phyloP scores from a whole-genome alignment of 108 stramenopile genomes.

The Aurantiochytrium sp. region DNA sequence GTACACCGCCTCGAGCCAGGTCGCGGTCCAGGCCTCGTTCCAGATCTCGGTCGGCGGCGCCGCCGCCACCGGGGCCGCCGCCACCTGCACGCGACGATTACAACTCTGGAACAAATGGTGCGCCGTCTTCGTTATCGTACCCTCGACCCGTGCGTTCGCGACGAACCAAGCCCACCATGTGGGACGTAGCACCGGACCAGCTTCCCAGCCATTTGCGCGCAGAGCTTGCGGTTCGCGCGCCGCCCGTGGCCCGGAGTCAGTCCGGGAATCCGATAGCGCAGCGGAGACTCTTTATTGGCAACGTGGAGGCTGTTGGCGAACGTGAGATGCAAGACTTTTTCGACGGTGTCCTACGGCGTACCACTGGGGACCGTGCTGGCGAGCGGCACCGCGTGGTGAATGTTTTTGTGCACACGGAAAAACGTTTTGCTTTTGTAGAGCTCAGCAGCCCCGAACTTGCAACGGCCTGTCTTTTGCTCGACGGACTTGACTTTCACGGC shows the following conservation, averaged over 20 bases:
- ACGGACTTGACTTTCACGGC: conserved; percentile 77
- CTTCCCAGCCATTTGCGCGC: conserved; percentile 17
- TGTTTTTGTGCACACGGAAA: conserved; percentile 85
- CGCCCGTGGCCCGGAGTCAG: not conserved
- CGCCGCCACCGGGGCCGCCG: conserved; percentile 27
- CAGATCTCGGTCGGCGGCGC: not conserved
- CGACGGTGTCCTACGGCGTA: conserved; percentile 61
- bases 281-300: conserved; percentile 91
- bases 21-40: not conserved
- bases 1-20: not conserved
- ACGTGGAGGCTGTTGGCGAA: conserved; percentile 64
- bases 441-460: conserved; percentile 85
- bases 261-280: conserved; percentile 68
- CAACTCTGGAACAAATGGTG: no score
- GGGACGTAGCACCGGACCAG: conserved; percentile 28
- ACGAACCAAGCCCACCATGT: conserved; percentile 21
- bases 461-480: conserved; percentile 76
- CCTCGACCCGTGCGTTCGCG: conserved; percentile 30
- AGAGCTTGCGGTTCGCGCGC: not conserved
- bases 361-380: conserved; percentile 3
- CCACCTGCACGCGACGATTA: no score
- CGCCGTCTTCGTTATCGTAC: not conserved
- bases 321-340: conserved; percentile 73
- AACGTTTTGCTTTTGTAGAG: conserved; percentile 88
- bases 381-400: conserved; percentile 72